A percentile compares a stretch with the other conserved stretches of the same genome.
Conservation (phyloP, 805 yeast genomes). For the Monosporozyma servazzii region DNA sequence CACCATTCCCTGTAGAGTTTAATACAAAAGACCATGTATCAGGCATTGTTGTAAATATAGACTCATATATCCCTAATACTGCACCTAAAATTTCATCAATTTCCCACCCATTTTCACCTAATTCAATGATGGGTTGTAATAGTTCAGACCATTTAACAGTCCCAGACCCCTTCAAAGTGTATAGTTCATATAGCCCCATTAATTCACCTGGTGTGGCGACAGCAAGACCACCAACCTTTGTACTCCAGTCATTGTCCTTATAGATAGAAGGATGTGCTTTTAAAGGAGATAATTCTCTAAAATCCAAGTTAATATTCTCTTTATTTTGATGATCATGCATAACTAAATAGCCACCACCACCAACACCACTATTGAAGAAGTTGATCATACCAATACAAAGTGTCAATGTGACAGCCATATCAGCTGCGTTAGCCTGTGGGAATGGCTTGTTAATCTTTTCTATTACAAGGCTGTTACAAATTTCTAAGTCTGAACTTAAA, state of each 20-base stretch:
- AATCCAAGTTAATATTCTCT: constrained; percentile 60
- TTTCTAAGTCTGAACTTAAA: constrained; percentile 32
- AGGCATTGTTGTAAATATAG: constrained; percentile 22
- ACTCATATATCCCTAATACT: constrained; percentile 34
- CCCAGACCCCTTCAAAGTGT: constrained; percentile 58
- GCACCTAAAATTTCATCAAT: constrained; percentile 38
- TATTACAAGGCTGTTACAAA: constrained; percentile 25
- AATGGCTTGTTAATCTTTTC: constrained; percentile 20
- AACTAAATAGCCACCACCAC: constrained; percentile 79
- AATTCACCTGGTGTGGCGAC: constrained; percentile 88
- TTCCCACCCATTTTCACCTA: constrained; percentile 58
- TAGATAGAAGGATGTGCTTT: constrained; percentile 28
- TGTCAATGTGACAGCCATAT: constrained; percentile 83
- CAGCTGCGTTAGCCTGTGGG: constrained; percentile 73
- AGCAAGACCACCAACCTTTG: constrained; percentile 80
- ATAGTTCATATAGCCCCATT: constrained; percentile 65
- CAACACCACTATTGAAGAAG: constrained; percentile 80
- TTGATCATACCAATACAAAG: constrained; percentile 80
- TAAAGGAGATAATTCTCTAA: constrained; percentile 80
- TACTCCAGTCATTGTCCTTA: constrained; percentile 32
- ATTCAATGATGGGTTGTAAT: constrained; percentile 61
- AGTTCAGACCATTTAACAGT: constrained; percentile 61
- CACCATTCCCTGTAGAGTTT: constrained; percentile 26
- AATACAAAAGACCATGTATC: constrained; percentile 52
- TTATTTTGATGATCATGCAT: constrained; percentile 26